These are phyloP conservation scores for Aspergillus avenaceus DNA, from an alignment of 495 filamentous ascomycete genomes.

Conservation along the genomic window DNA sequence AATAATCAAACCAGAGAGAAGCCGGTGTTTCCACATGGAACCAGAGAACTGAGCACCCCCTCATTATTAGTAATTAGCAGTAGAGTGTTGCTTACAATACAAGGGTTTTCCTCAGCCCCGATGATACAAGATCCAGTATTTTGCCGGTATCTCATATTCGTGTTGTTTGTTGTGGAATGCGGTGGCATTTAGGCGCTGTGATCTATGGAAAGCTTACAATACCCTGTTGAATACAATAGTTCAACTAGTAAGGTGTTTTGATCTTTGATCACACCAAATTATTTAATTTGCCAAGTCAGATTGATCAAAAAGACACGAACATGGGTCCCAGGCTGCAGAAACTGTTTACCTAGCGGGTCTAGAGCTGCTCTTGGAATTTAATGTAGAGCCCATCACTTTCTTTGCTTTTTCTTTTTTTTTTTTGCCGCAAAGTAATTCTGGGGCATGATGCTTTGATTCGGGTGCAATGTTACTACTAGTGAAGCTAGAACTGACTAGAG, in stretches of 20 bases:
- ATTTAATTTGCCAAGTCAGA: neutral
- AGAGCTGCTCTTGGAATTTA: too few species aligned
- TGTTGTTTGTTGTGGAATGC: conserved; percentile 19
- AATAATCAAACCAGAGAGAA: conserved; percentile 8
- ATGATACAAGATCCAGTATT: conserved; percentile 16
- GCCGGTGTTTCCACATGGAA: conserved; percentile 18
- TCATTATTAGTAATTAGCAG: conserved; percentile 7
- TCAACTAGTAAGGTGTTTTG: neutral
- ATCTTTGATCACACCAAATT: neutral
- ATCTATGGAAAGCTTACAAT: neutral
- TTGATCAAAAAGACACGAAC: too few species aligned
- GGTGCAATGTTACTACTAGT: too few species aligned
- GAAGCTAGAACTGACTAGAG: too few species aligned
- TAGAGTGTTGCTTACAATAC: conserved; percentile 12
- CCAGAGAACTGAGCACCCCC: conserved; percentile 10
- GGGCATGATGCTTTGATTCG: too few species aligned
- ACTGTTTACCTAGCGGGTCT: too few species aligned
- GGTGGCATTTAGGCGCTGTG: conserved; percentile 17
- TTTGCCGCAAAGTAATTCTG: too few species aligned
- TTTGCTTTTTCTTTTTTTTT: too few species aligned
- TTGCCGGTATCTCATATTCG: conserved; percentile 8
- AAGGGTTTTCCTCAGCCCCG: conserved; percentile 2
- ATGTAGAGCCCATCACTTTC: too few species aligned
- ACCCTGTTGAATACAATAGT: neutral
- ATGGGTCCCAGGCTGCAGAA: neutral